These are phyloP conservation scores for Centaurea solstitialis DNA, from an alignment of 129 eudicot genomes.

Conservation along the genomic window DNA sequence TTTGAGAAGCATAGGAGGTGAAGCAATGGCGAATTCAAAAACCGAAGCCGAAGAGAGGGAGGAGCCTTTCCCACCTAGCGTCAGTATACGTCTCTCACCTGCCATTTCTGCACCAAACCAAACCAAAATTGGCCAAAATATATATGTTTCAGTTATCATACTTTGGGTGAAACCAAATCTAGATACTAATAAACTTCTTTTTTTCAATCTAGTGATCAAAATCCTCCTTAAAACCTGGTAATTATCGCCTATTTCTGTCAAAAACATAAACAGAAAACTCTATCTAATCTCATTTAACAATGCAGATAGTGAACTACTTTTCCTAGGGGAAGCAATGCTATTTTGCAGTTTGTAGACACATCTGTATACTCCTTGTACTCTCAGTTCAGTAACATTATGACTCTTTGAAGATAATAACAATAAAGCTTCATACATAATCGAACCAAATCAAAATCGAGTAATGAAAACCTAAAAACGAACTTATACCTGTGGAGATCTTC, in stretches of 20 bases:
- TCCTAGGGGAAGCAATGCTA: not conserved
- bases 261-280: not conserved
- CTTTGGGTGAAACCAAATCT: not conserved
- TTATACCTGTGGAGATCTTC: not conserved
- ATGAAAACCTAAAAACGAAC: not conserved
- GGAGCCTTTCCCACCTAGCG: conserved; percentile 70
- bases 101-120: conserved; percentile 32
- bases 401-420: not conserved
- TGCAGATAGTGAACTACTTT: not conserved
- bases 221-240: not conserved
- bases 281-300: not conserved
- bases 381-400: not conserved
- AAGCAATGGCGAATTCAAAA: conserved; percentile 43
- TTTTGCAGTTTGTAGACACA: not conserved
- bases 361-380: not conserved
- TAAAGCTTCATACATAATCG: not conserved
- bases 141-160: not conserved
- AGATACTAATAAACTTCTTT: not conserved
- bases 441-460: not conserved
- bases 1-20: conserved; percentile 32
- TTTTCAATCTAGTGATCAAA: not conserved
- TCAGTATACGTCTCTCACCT: conserved; percentile 34
- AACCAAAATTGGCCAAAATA: not conserved
- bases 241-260: not conserved
- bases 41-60: conserved; percentile 55